Base-by-base conservation (phyloP, 768 basidiomycete genomes). In the Rhizopogon salebrosus region DNA sequence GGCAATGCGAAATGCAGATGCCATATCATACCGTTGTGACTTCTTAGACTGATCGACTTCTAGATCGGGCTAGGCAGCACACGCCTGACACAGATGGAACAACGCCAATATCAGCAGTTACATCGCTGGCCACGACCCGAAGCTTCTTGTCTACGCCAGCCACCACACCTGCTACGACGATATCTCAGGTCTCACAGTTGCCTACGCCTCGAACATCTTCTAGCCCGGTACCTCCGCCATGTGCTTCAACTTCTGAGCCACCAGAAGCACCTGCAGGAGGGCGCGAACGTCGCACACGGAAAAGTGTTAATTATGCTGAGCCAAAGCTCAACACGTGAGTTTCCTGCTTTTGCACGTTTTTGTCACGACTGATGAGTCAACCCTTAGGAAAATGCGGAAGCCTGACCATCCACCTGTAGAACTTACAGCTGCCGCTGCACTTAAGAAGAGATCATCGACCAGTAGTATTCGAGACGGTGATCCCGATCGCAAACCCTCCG, bases 261-360 rank as follows among this genome's bases (percentile, higher is more conserved):
- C 60, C 70, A 8, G 71, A 70, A 18, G 57, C 62, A 13, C 57
- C 61, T 31, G 54, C 37, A 31, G 64, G 61, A 50, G 58, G 75
- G 60, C 66, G 82, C 62, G 63, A 80, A 78, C 70, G 84, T 77
- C 72, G 79, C 48, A 65, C 76, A 18, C 77, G 91, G 42, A 92
- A 86, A 71, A 91, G 90, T 59, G 73, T 93, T 42, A 92, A 92
- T 65, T 92, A 93, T 58, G 75, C 90, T 0, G 91, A 93, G 63
- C 91, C 91, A 10, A 93, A 92, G 64, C 76, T 93, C 22, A 92
- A 92, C 66, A 92, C 89, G 89, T 89, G 64, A 48, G 84, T 81
- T 38, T 10, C 38, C 50, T 40, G 31, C 53, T 45, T 40, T 34
- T 48, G 23, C 38, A 39, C 41, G 48, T 38, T 20, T 16, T 36